Evolutionary conservation across 768 basidiomycete species (phyloP).

Genomic region (Leccinum subtestaceum): DNA sequence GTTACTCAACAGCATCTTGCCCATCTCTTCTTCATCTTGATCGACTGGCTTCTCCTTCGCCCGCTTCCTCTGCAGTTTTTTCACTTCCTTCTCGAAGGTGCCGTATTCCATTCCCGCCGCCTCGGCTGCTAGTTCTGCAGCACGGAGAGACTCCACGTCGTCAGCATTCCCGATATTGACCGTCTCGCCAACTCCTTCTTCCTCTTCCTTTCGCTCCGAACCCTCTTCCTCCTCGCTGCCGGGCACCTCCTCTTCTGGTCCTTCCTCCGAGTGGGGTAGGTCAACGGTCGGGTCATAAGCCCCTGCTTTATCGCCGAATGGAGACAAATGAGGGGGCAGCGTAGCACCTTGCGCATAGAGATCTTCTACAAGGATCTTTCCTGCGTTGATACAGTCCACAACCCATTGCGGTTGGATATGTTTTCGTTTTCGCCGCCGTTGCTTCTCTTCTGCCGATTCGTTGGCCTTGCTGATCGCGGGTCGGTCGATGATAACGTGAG

Average conservation of each 20-base stretch:
- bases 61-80: slow-evolving; percentile 50
- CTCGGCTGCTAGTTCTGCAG: slow-evolving; percentile 92
- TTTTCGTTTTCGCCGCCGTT: slow-evolving; percentile 66
- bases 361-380: slow-evolving; percentile 80
- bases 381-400: slow-evolving; percentile 90
- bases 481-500: slow-evolving; percentile 93
- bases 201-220: slow-evolving; percentile 19
- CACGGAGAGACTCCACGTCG: slow-evolving; percentile 70
- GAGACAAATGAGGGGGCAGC: slow-evolving; percentile 93
- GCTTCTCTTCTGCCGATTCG: slow-evolving; percentile 57
- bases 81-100: slow-evolving; percentile 73
- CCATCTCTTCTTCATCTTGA: slow-evolving; percentile 73
- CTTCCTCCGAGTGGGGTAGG: slow-evolving; percentile 18
- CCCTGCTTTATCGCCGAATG: slow-evolving; percentile 81
- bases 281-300: slow-evolving; percentile 67
- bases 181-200: slow-evolving; percentile 31
- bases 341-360: slow-evolving; percentile 80
- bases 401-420: slow-evolving; percentile 98
- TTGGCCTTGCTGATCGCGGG: slow-evolving; percentile 52
- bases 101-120: slow-evolving; percentile 78
- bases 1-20: slow-evolving; percentile 98
- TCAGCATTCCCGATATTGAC: slow-evolving; percentile 35
- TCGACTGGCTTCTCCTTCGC: slow-evolving; percentile 36
- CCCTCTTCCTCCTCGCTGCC: slow-evolving; percentile 30
- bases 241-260: slow-evolving; percentile 30